Conservation (phyloP, 495 filamentous ascomycete species). For the Pyronema domesticum region DNA sequence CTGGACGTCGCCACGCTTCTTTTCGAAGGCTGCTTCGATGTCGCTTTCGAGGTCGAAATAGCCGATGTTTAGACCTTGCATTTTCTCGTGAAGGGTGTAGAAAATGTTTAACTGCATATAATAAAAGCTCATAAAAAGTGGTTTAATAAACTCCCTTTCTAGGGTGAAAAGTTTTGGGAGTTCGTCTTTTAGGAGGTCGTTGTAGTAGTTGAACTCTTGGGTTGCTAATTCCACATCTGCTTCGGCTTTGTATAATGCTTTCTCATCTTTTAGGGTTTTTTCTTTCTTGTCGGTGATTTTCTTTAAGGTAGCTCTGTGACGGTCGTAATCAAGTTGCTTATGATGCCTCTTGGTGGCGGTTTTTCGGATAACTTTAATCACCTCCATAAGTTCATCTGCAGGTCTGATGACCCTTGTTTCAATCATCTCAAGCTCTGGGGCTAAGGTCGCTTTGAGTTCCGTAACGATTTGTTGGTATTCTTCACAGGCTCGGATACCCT, state of each 20-base stretch:
- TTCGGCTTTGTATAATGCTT: slow-evolving; percentile 89
- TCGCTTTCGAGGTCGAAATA: slow-evolving; percentile 89
- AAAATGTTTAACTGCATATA: slow-evolving; percentile 99
- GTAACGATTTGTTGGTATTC: slow-evolving; percentile 86
- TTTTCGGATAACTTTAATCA: slow-evolving; percentile 90
- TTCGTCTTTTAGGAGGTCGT: slow-evolving; percentile 88
- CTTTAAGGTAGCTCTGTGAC: slow-evolving; percentile 63
- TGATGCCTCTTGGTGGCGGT: slow-evolving; percentile 77
- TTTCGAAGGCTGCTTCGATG: slow-evolving; percentile 74
- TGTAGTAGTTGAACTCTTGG: slow-evolving; percentile 92
- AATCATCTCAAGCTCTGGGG: slow-evolving; percentile 94
- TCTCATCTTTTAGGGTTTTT: slow-evolving; percentile 88
- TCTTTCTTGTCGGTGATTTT: slow-evolving; percentile 97
- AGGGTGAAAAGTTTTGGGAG: slow-evolving; percentile 79
- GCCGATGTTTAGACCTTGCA: slow-evolving; percentile 90
- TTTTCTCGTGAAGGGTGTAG: slow-evolving; percentile 93
- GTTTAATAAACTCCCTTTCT: slow-evolving; percentile 93
- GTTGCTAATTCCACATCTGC: slow-evolving; percentile 80
- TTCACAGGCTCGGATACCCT: slow-evolving; percentile 87
- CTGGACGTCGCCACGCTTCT: slow-evolving; percentile 71
- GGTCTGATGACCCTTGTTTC: slow-evolving; percentile 77
- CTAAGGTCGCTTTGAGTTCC: slow-evolving; percentile 72
- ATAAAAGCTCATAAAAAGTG: slow-evolving; percentile 97
- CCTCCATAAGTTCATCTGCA: slow-evolving; percentile 84
- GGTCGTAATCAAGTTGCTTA: slow-evolving; percentile 93